Percentiles rank a stretch among this genome's conserved stretches.
phyloP scores from a whole-genome alignment of 2,329 filamentous ascomycete genomes.

The Thielaviopsis ethacetica region DNA sequence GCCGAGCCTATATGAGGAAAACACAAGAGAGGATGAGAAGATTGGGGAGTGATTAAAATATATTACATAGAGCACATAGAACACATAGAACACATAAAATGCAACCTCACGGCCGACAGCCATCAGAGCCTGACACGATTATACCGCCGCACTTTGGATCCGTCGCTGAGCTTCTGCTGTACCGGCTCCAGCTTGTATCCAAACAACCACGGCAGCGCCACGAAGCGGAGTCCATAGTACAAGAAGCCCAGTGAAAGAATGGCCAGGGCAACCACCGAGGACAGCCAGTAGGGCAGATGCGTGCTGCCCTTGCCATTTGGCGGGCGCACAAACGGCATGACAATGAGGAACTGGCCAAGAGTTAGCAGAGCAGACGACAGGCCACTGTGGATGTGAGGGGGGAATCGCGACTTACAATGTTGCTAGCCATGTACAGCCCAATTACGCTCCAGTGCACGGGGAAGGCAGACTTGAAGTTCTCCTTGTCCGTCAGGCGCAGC shows the following conservation, averaged over 20 bases:
- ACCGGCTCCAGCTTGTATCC: constrained; percentile 26
- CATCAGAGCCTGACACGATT: not conserved
- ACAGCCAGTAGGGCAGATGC: constrained; percentile 39
- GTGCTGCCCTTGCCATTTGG: constrained; percentile 28
- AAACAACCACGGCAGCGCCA: constrained; percentile 29
- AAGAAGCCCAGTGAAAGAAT: constrained; percentile 32
- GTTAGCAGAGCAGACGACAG: not conserved
- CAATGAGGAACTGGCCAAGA: constrained; percentile 24
- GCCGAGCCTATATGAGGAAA: too few species aligned
- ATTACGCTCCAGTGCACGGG: constrained; percentile 31
- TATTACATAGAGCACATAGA: too few species aligned
- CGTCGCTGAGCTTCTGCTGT: constrained; percentile 1
- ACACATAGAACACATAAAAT: not conserved
- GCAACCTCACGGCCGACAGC: not conserved
- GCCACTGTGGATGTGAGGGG: too few species aligned
- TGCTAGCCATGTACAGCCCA: constrained; percentile 31
- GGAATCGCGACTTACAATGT: constrained; percentile 21
- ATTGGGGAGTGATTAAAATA: too few species aligned
- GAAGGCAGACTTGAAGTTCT: constrained; percentile 37
- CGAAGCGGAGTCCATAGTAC: constrained; percentile 37
- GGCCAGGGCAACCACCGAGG: constrained; percentile 35
- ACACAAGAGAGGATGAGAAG: too few species aligned
- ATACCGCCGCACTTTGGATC: not conserved
- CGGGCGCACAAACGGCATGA: constrained; percentile 40
- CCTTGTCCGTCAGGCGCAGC: constrained; percentile 30